These are phyloP conservation scores for Nakazawaea ernobii DNA, from an alignment of 805 yeast species.

Conservation along the genomic window DNA sequence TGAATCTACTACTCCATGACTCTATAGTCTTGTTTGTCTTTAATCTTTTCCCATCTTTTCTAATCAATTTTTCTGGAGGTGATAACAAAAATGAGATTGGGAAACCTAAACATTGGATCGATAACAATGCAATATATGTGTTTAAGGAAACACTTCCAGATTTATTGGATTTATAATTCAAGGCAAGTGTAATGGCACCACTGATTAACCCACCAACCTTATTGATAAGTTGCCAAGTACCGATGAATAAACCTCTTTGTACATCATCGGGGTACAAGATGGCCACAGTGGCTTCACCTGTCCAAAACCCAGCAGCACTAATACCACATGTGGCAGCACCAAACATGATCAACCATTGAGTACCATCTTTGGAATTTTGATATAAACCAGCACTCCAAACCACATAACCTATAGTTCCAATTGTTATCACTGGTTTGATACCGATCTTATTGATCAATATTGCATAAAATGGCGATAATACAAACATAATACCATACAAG, in stretches of 20 bases:
- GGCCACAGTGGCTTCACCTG: slow-evolving; percentile 23
- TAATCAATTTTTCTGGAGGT: slow-evolving; percentile 19
- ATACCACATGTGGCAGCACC: slow-evolving; percentile 22
- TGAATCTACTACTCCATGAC: not conserved
- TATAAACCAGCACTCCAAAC: slow-evolving; percentile 23
- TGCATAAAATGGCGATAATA: slow-evolving; percentile 17
- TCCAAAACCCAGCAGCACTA: slow-evolving; percentile 22
- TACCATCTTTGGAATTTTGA: slow-evolving; percentile 20
- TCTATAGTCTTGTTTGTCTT: slow-evolving; percentile 13
- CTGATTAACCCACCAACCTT: slow-evolving; percentile 22
- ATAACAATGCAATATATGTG: slow-evolving; percentile 20
- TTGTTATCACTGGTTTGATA: slow-evolving; percentile 13
- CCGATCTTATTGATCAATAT: slow-evolving; percentile 19
- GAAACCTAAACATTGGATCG: slow-evolving; percentile 21
- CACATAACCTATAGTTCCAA: slow-evolving; percentile 22
- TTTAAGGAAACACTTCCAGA: slow-evolving; percentile 19
- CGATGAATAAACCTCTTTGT: slow-evolving; percentile 22
- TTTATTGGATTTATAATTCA: slow-evolving; percentile 13
- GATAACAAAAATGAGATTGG: slow-evolving; percentile 17
- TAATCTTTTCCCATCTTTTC: not conserved
- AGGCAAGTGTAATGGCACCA: slow-evolving; percentile 18
- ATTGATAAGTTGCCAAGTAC: slow-evolving; percentile 21
- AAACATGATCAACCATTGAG: slow-evolving; percentile 19
- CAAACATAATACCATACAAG: slow-evolving; percentile 18
- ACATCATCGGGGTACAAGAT: slow-evolving; percentile 18